phyloP scores from a whole-genome alignment of 805 yeast species.

The Candida xyloterini region DNA sequence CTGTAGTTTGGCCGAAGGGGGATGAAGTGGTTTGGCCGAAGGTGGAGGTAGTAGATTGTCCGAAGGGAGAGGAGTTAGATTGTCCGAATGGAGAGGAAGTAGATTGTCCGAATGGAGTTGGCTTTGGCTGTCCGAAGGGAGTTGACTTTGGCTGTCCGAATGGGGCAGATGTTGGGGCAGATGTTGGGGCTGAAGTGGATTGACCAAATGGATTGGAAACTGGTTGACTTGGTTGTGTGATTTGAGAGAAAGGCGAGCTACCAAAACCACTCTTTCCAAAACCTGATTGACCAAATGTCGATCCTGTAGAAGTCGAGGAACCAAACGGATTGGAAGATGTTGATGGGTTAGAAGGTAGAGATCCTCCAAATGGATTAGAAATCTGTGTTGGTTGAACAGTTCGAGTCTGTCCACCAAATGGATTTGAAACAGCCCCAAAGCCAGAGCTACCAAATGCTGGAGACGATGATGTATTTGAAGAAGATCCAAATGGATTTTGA shows the following conservation, averaged over 20 bases:
- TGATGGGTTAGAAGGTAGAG: too few species aligned
- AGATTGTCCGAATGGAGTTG: conserved; percentile 6
- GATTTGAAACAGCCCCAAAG: conserved; percentile 15
- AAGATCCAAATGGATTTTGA: conserved; percentile 12
- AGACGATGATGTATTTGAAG: conserved; percentile 1
- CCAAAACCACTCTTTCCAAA: conserved; percentile 3
- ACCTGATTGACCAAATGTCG: conserved; percentile 4
- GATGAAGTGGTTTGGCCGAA: conserved; percentile 3
- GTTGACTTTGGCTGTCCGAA: conserved; percentile 3
- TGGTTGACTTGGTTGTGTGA: background rate
- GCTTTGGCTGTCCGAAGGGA: background rate
- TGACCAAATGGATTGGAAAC: conserved; percentile 1
- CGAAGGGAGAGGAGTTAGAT: conserved; percentile 6
- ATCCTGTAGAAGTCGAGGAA: background rate
- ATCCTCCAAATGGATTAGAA: conserved; percentile 14
- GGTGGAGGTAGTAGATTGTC: conserved; percentile 2
- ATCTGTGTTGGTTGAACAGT: conserved; percentile 21
- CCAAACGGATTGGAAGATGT: conserved; percentile 11
- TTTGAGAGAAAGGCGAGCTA: too few species aligned
- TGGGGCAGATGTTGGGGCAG: conserved; percentile 11
- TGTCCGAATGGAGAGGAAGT: conserved; percentile 6
- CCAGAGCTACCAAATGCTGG: conserved; percentile 16
- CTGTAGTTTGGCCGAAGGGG: background rate
- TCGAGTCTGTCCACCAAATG: conserved; percentile 4
- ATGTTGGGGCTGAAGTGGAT: conserved; percentile 1